Percentiles rank a stretch among this genome's conserved stretches.
Conservation (phyloP, 148 eudicot genomes). For the Arctostaphylos glauca region DNA sequence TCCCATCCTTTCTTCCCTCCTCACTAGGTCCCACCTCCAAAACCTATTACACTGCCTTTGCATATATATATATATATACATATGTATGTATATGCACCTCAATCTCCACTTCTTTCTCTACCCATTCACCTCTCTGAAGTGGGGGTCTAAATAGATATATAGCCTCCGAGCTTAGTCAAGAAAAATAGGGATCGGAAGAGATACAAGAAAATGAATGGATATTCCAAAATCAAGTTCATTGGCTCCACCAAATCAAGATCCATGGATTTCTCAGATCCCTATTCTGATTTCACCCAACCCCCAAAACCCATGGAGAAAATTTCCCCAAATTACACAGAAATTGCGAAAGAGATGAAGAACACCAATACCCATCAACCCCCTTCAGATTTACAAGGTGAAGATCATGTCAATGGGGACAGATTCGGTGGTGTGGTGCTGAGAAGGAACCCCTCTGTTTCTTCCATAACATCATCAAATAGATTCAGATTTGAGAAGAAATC, state of each 20-base stretch:
- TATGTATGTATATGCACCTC: background rate
- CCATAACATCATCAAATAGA: conserved; percentile 15
- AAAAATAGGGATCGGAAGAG: background rate
- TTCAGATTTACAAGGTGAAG: conserved; percentile 8
- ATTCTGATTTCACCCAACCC: background rate
- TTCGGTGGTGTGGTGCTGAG: conserved; percentile 22
- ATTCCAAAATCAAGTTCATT: conserved; percentile 24
- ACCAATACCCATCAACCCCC: background rate
- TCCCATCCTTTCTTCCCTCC: background rate
- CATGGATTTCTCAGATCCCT: conserved; percentile 29
- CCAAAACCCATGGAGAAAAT: conserved; percentile 15
- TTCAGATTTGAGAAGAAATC: conserved; percentile 21
- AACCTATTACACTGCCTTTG: background rate
- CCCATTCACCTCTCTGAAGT: background rate
- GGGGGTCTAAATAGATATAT: background rate
- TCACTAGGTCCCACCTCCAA: conserved; percentile 12
- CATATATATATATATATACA: background rate
- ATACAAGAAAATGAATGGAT: conserved; percentile 26
- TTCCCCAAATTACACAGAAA: conserved; percentile 14
- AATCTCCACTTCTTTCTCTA: background rate
- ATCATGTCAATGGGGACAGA: conserved; percentile 13
- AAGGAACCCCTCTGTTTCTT: conserved; percentile 29
- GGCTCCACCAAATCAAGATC: conserved; percentile 31
- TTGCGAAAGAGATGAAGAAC: conserved; percentile 10
- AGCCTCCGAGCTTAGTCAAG: background rate